Conservation (phyloP, 2,329 filamentous ascomycete genomes). For the Madurella fahalii region DNA sequence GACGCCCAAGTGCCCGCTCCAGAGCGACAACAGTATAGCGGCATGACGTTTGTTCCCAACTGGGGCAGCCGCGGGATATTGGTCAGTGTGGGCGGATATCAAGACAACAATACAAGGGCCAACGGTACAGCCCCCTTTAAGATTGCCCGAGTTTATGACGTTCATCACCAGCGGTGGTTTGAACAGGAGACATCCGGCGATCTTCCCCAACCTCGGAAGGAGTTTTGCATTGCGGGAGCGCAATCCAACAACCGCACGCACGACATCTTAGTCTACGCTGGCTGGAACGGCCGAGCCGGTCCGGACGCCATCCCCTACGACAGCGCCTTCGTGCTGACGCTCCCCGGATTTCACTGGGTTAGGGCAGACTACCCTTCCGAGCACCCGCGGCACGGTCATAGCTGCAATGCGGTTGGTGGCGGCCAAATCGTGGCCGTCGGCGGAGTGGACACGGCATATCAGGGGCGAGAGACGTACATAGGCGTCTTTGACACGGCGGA, state of each 20-base stretch:
- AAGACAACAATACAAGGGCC: not conserved
- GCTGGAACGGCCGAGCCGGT: conserved; percentile 22
- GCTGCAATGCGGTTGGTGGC: conserved; percentile 30
- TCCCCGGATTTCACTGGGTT: conserved; percentile 27
- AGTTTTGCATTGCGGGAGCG: conserved; percentile 25
- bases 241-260: conserved; percentile 23
- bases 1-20: not conserved
- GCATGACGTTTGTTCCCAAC: conserved; percentile 19
- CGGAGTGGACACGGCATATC: conserved; percentile 25
- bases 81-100: conserved; percentile 16
- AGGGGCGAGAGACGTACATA: conserved; percentile 4
- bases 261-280: conserved; percentile 26
- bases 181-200: conserved; percentile 23
- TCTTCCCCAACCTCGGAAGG: conserved; percentile 16
- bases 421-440: conserved; percentile 40
- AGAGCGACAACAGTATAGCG: not conserved
- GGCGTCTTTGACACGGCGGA: conserved; percentile 20
- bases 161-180: conserved; percentile 17
- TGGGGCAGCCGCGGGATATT: conserved; percentile 22
- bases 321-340: conserved; percentile 24
- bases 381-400: conserved; percentile 22
- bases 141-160: conserved; percentile 20
- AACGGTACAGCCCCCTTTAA: conserved; percentile 9
- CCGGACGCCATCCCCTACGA: conserved; percentile 18
- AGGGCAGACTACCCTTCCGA: conserved; percentile 20